phyloP scores from a whole-genome alignment of 192 early-diverging fungal species.

The Podila epicladia region DNA sequence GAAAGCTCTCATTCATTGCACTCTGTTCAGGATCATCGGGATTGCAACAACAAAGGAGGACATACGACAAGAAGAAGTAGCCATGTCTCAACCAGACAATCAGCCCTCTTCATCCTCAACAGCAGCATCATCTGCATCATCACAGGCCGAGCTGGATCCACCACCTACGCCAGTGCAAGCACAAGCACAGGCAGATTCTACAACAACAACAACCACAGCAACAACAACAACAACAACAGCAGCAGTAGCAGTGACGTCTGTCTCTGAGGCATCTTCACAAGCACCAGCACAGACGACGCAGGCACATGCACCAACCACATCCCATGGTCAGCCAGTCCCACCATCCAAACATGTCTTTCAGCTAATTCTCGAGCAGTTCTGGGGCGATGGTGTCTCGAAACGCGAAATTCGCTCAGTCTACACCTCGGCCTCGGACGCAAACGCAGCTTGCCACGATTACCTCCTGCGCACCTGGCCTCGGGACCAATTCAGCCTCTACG shows the following conservation, averaged over 20 bases:
- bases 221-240: no score
- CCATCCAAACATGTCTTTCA: slow-evolving; percentile 45
- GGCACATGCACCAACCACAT: not conserved
- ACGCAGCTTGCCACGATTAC: slow-evolving; percentile 42
- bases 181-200: not conserved
- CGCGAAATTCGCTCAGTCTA: slow-evolving; percentile 51
- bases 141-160: no score
- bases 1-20: no score
- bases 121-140: no score
- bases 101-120: no score
- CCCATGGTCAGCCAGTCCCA: slow-evolving; percentile 9
- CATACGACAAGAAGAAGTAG: no score
- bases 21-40: no score
- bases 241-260: not conserved
- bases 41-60: no score
- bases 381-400: slow-evolving; percentile 51
- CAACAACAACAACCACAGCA: no score
- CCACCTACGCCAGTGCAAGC: not conserved
- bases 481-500: slow-evolving; percentile 38
- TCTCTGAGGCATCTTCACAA: not conserved
- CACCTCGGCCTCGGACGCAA: slow-evolving; percentile 37
- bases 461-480: slow-evolving; percentile 42
- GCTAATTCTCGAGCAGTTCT: slow-evolving; percentile 51
- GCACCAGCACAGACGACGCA: not conserved
- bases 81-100: no score